Conservation (phyloP, 2,329 filamentous ascomycete genomes). For the Bisporella sp. region DNA sequence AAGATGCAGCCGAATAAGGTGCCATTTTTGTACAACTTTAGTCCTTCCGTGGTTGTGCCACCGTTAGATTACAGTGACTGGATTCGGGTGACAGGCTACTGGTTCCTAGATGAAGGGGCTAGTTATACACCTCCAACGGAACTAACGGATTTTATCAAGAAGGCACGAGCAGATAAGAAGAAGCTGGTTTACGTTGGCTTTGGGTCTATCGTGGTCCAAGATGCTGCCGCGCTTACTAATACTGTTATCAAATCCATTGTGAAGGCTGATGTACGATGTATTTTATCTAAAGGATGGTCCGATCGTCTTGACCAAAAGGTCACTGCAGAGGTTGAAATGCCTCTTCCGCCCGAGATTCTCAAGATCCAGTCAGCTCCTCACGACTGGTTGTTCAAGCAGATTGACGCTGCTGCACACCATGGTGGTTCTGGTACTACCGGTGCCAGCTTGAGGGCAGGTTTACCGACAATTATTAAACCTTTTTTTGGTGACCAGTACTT, state of each 20-base stretch:
- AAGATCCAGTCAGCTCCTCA: conserved; percentile 89
- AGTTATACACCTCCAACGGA: conserved; percentile 69
- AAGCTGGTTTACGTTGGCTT: conserved; percentile 97
- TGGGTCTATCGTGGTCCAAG: conserved; percentile 88
- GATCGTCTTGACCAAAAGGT: conserved; percentile 63
- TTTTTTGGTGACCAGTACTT: conserved; percentile 99
- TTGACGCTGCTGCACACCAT: conserved; percentile 92
- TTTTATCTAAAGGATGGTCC: conserved; percentile 95
- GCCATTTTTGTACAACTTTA: conserved; percentile 98
- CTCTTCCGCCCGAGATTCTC: conserved; percentile 71
- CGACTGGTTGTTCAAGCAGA: conserved; percentile 91
- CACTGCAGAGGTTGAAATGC: conserved; percentile 48
- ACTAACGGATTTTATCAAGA: conserved; percentile 73
- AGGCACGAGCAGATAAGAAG: conserved; percentile 73
- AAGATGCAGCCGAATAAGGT: conserved; percentile 96
- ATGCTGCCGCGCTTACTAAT: conserved; percentile 80
- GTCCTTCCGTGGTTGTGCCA: conserved; percentile 84
- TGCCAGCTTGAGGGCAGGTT: conserved; percentile 80
- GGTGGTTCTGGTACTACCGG: conserved; percentile 93
- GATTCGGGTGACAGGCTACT: conserved; percentile 96
- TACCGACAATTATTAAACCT: conserved; percentile 90
- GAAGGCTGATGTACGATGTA: conserved; percentile 88
- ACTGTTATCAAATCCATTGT: conserved; percentile 89
- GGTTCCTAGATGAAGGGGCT: conserved; percentile 80
- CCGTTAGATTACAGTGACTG: conserved; percentile 95